Percentiles rank a stretch among this genome's conserved stretches.
These are phyloP conservation scores for Fusarium udum DNA, from an alignment of 2,329 filamentous ascomycete genomes.

Conservation along the genomic window DNA sequence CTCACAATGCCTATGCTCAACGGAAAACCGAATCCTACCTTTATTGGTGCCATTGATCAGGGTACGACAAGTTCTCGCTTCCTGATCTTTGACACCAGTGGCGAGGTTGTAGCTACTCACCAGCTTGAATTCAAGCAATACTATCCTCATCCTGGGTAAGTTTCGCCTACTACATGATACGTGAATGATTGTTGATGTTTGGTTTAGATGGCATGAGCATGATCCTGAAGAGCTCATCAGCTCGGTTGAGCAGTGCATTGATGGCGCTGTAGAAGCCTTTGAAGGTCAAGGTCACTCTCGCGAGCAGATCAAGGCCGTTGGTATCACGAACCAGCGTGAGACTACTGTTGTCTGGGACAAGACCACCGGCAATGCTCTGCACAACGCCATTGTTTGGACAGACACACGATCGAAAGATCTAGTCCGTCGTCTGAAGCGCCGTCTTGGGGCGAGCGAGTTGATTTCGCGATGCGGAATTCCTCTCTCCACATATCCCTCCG, in stretches of 20 bases:
- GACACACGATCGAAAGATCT: constrained; percentile 80
- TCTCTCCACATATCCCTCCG: constrained; percentile 83
- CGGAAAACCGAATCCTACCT: constrained; percentile 49
- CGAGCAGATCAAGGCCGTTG: constrained; percentile 76
- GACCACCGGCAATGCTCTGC: constrained; percentile 77
- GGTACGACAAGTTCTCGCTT: constrained; percentile 83
- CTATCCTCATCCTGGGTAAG: constrained; percentile 79
- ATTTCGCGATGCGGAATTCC: constrained; percentile 77
- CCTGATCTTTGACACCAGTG: constrained; percentile 77
- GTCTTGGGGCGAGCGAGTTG: constrained; percentile 73
- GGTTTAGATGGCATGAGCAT: constrained; percentile 81
- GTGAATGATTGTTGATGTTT: not conserved
- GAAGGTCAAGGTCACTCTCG: constrained; percentile 72
- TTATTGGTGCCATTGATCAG: constrained; percentile 82
- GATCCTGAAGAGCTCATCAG: constrained; percentile 78
- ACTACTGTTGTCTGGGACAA: constrained; percentile 84
- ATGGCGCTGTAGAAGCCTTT: constrained; percentile 76
- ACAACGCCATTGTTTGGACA: constrained; percentile 87
- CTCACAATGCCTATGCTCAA: constrained; percentile 47
- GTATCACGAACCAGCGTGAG: constrained; percentile 86
- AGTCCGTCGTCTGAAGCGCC: constrained; percentile 75
- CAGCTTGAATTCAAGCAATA: constrained; percentile 80
- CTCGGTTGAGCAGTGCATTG: constrained; percentile 80
- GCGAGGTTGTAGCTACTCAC: constrained; percentile 75
- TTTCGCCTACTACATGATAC: not conserved